Percentiles rank a stretch among this genome's conserved stretches.
phyloP scores from a whole-genome alignment of 371 early-diverging fungal genomes.

The Fennellomyces sp. region DNA sequence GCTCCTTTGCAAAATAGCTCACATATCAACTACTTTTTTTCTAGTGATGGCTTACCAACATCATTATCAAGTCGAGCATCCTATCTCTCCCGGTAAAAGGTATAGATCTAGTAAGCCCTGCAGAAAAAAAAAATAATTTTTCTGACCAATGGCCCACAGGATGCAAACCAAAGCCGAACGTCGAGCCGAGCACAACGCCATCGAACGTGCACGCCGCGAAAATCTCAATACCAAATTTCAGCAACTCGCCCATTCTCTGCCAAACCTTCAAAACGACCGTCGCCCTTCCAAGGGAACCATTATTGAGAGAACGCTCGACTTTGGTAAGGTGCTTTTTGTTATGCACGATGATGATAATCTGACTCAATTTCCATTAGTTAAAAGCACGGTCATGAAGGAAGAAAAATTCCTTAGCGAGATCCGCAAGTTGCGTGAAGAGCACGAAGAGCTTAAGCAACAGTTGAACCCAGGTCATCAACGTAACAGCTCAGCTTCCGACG shows the following conservation, averaged over 20 bases:
- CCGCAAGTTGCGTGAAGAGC: conserved; percentile 32
- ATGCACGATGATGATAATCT: not conserved
- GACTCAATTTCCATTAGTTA: conserved; percentile 21
- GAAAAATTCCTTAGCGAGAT: conserved; percentile 35
- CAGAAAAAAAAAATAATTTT: not conserved
- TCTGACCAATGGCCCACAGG: conserved; percentile 5
- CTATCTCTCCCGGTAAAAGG: conserved; percentile 21
- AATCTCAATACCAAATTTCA: conserved; percentile 73
- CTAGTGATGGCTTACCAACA: conserved; percentile 18
- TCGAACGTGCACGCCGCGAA: conserved; percentile 77
- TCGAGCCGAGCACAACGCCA: conserved; percentile 78
- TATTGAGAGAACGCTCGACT: conserved; percentile 69
- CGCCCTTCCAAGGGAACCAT: conserved; percentile 78
- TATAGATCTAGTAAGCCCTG: not conserved
- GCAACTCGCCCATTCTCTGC: conserved; percentile 70
- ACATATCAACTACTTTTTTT: not conserved
- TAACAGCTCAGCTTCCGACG: conserved; percentile 4
- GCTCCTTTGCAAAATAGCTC: not conserved
- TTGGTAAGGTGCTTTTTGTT: conserved; percentile 22
- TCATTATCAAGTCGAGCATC: conserved; percentile 10
- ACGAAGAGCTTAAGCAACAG: conserved; percentile 30
- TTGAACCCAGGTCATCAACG: conserved; percentile 1
- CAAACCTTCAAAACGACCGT: conserved; percentile 67
- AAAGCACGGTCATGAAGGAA: conserved; percentile 37
- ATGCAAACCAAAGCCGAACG: conserved; percentile 57